A percentile compares a stretch with the other conserved stretches of the same genome.
Evolutionary conservation across 2,329 filamentous ascomycete genomes (phyloP).

Genomic region (Gnomoniopsis sp.): DNA sequence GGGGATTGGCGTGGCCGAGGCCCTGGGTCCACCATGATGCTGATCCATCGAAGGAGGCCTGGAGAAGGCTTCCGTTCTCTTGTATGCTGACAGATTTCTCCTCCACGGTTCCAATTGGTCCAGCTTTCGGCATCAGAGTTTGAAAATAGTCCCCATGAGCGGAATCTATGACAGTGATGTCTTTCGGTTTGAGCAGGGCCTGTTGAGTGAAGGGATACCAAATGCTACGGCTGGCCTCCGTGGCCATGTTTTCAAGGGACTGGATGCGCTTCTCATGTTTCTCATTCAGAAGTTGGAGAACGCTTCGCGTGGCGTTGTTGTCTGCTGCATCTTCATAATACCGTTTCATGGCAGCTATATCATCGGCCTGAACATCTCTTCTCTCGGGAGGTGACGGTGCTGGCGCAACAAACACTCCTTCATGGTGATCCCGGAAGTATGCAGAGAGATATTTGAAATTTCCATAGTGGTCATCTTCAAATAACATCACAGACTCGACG

Average conservation of each 20-base stretch:
- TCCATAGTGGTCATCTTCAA: conserved; percentile 61
- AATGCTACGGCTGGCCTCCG: conserved; percentile 60
- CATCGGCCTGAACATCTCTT: not conserved
- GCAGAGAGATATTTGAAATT: conserved; percentile 66
- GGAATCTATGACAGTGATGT: conserved; percentile 75
- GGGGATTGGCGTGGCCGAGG: conserved; percentile 73
- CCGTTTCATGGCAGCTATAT: not conserved
- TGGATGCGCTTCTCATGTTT: conserved; percentile 55
- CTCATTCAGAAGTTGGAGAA: conserved; percentile 49
- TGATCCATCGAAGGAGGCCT: conserved; percentile 75
- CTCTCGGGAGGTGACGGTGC: not conserved
- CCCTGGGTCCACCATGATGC: conserved; percentile 93
- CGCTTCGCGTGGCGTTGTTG: not conserved
- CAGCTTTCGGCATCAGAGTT: conserved; percentile 30
- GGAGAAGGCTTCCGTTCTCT: conserved; percentile 38
- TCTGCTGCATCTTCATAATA: not conserved
- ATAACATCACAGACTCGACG: conserved; percentile 66
- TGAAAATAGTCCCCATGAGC: conserved; percentile 79
- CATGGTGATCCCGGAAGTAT: conserved; percentile 61
- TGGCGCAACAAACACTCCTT: conserved; percentile 26
- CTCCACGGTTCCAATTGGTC: no score
- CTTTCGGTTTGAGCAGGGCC: conserved; percentile 54
- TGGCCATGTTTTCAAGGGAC: conserved; percentile 58
- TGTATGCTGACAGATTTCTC: no score
- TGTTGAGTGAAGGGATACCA: conserved; percentile 92